Evolutionary conservation across 352 stramenopile species (phyloP), one percentile per base, ranked within the genome.

Genomic region (Phytopythium chamaehyphon): DNA sequence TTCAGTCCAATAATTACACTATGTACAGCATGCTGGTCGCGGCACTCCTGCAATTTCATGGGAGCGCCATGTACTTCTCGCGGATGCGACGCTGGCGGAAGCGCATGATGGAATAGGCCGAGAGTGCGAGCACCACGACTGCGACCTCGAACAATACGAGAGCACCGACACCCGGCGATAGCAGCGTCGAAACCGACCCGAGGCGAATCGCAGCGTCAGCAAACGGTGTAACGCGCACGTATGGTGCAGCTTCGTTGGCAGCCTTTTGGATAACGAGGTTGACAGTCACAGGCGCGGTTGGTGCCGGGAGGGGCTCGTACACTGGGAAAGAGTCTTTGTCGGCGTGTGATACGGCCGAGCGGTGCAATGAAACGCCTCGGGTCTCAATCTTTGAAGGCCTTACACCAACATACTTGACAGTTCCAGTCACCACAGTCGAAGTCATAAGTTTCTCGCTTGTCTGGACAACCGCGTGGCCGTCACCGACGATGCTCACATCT

Each of bases 401-500:
- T 2, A 11, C 10, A 12, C 42, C 42, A 22, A 48, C 42, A 6
- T 48, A 48, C 24, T 38, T 48, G 42, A 48, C 42, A 8, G 42
- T 37, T 2, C 42, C 23, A 19, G 42, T 37, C 23, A 48, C 3
- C 22, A 48, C 33, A 7, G 42, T 48, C 24, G 42, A 48, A 9
- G 42, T 36, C 12, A 8, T 36, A 22, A 48, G 42, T 0, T n/a
- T 9, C 15, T 48, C 19, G 15, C 12, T 23, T 9, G 24, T n/a
- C 22, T 36, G 42, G 23, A 48, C 42, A 14, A 38, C 14, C 11
- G 42, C 42, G 42, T 22, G 42, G 11, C 42, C 42, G 24, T 48
- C 42, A 6, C 42, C 42, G 42, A 48, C 42, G 42, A 48, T 48
- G 42, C 42, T 48, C 42, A 48, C 42, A 26, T 48, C 42, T 12